These are phyloP conservation scores for Odonthalia washingtoniensis DNA, from an alignment of 31 red algal species.

Conservation along the genomic window DNA sequence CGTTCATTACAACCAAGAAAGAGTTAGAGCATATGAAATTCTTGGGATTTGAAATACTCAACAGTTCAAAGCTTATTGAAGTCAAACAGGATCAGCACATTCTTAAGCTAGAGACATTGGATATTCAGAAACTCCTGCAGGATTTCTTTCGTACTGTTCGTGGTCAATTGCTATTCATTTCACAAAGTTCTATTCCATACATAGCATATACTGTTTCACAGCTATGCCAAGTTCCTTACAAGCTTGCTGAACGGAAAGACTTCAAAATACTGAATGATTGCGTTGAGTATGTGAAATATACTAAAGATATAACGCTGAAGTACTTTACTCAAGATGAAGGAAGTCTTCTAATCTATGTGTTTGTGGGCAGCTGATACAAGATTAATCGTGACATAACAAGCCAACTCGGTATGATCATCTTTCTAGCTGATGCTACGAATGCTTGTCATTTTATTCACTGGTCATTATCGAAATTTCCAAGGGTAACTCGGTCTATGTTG, in stretches of 20 bases:
- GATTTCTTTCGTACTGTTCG: neutral
- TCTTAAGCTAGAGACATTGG: too few species aligned
- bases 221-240: neutral
- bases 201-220: neutral
- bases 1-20: neutral
- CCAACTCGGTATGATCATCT: neutral
- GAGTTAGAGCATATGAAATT: neutral
- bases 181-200: neutral
- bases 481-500: neutral
- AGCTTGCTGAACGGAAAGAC: neutral
- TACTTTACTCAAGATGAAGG: neutral
- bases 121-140: neutral
- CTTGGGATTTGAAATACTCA: neutral
- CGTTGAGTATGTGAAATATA: neutral
- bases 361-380: neutral
- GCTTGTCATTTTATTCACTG: neutral
- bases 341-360: slow-evolving; percentile 1
- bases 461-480: neutral
- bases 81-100: neutral
- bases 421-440: neutral
- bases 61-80: neutral
- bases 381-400: neutral
- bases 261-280: neutral
- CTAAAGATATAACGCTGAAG: slow-evolving; percentile 4
- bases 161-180: slow-evolving; percentile 14